A percentile compares a stretch with the other conserved stretches of the same genome.
phyloP scores from a whole-genome alignment of 331 rosid species.

The Acacia pycnantha region DNA sequence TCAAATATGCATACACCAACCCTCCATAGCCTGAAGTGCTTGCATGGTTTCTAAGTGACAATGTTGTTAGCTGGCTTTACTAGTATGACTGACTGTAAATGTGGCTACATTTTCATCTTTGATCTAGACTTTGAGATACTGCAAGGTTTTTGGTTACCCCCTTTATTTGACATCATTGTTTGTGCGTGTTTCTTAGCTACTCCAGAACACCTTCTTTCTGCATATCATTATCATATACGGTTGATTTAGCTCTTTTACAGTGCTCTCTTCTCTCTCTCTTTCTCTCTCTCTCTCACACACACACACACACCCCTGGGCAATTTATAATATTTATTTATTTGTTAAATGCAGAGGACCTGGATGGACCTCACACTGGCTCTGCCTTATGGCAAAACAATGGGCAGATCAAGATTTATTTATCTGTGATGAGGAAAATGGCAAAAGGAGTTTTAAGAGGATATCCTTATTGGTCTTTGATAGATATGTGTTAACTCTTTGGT shows the following conservation, averaged over 20 bases:
- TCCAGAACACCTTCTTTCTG: background rate
- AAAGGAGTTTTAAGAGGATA: background rate
- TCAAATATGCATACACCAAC: background rate
- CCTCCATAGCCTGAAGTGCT: background rate
- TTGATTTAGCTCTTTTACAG: background rate
- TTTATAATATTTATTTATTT: background rate
- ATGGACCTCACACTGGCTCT: background rate
- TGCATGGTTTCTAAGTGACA: constrained; percentile 2
- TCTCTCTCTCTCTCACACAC: background rate
- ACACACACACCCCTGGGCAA: background rate
- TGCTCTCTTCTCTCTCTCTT: background rate
- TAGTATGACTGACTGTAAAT: constrained; percentile 21
- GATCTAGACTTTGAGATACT: constrained; percentile 9
- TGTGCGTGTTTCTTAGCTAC: background rate
- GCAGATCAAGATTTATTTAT: background rate
- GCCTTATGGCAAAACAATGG: background rate
- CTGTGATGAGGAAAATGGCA: background rate
- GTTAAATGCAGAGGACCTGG: background rate
- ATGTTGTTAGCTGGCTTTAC: background rate
- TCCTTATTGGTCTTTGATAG: background rate
- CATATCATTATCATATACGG: background rate
- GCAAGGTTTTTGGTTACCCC: constrained; percentile 9
- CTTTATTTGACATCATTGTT: background rate
- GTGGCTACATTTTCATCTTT: constrained; percentile 19
- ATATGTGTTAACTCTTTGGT: background rate